Evolutionary conservation across 176 grass and related monocot genomes (phyloP), one percentile per base, ranked within the genome.

Genomic region (Chloris gayana): DNA sequence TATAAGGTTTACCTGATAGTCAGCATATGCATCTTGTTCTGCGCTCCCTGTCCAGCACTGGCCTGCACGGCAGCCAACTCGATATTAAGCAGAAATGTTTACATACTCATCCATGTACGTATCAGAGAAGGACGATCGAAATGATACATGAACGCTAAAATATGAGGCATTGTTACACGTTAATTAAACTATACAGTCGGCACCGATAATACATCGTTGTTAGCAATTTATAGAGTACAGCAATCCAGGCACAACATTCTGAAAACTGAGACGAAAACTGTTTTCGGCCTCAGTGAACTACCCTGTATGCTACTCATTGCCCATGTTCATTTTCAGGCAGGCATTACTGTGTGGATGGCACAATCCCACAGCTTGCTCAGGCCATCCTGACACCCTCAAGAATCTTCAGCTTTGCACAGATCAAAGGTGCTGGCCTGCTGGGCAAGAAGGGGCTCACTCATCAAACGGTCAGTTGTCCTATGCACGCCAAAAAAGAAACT

Each of bases 401-500:
- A 69, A 68, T 60, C 53, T 82, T 35, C 49, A 56, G 22, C 42
- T 50, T 72, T 72, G 15, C 26, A 30, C 80, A 59, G 35, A 72
- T 29, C 35, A 14, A 67, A 66, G 45, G 11, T 46, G 85, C 44
- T 6, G 35, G 35, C 35, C 35, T 37, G 35, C 35, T 62, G 26
- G 19, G 19, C 24, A 56, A 41, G 45, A 32, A 79, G 78, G 24
- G 35, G 6, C 33, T 31, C 74, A 78, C 47, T 66, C 26, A n/a
- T 77, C 59, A 65, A 67, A 73, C 26, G 13, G 47, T 57, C 27
- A 67, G 37, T 17, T 73, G 38, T 33, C n/a, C n/a, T 13, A 88
- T 32, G 69, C 75, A 84, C 51, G 62, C 75, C 39, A 1, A 11
- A n/a, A 84, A 88, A 84, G 50, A 27, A 44, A 32, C 35, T 12